Conservation (phyloP, 2,329 filamentous ascomycete species). For the Stemphylium vesicarium region DNA sequence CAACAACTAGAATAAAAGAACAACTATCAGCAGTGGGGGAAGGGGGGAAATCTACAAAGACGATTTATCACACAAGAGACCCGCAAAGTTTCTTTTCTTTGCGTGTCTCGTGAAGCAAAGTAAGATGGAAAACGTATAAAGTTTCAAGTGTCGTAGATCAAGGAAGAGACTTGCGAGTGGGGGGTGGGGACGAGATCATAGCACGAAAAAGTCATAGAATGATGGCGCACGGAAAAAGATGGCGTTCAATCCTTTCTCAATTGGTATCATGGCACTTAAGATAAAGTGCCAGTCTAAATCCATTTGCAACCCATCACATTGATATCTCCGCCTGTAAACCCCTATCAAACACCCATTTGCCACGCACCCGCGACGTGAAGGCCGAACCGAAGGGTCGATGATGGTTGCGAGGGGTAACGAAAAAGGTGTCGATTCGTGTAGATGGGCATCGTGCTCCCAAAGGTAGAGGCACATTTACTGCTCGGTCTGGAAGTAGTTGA, state of each 20-base stretch:
- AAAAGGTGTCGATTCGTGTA: slow-evolving; percentile 2
- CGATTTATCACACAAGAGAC: too few species aligned
- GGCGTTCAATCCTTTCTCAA: slow-evolving; percentile 12
- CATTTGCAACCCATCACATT: slow-evolving; percentile 20
- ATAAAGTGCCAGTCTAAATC: slow-evolving; percentile 18
- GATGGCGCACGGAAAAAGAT: neutral
- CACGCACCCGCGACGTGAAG: slow-evolving; percentile 11
- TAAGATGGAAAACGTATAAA: too few species aligned
- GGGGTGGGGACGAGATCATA: too few species aligned
- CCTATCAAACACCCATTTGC: slow-evolving; percentile 15
- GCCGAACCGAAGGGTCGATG: slow-evolving; percentile 23
- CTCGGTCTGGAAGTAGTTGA: slow-evolving; percentile 99
- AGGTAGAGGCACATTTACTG: slow-evolving; percentile 50
- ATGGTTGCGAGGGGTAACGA: slow-evolving; percentile 15
- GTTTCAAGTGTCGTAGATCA: too few species aligned
- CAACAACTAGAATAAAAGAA: too few species aligned
- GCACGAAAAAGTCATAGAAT: neutral
- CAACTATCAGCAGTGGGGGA: too few species aligned
- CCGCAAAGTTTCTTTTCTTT: too few species aligned
- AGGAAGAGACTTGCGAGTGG: too few species aligned
- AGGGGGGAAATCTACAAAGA: too few species aligned
- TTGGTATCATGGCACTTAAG: slow-evolving; percentile 9
- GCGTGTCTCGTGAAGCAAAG: too few species aligned
- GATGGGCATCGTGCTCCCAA: slow-evolving; percentile 8
- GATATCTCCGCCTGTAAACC: slow-evolving; percentile 3